Base-by-base conservation (phyloP, 2,329 filamentous ascomycete genomes). In the Arthrobotrys sinensis region DNA sequence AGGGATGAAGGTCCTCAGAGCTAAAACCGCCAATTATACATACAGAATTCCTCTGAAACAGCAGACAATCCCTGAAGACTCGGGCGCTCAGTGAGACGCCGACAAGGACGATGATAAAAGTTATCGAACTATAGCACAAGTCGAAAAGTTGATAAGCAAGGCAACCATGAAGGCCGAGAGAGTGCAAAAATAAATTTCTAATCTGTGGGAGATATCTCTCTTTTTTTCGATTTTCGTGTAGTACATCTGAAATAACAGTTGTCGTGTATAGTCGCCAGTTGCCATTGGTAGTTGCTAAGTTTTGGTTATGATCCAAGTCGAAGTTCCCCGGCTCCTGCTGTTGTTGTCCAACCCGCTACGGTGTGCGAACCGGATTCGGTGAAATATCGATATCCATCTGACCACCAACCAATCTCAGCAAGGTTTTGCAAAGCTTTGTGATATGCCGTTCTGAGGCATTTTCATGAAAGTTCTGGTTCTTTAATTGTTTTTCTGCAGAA, bases 361-460 rank as follows among this genome's bases (percentile, higher is more conserved):
- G n/a, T 38, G 32, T 6, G 32, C 3, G 14, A 21, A 48, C 12
- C 50, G n/a, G 45, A 55, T 32, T 60, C 38, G 50, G 24, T 16
- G 38, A 63, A 38, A 36, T 52, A 52, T 66, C 38, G 24, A 36
- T 52, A 52, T 66, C 38, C 16, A 60, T 66, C 48, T 73, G 69
- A 60, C 60, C 69, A 66, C 68, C 57, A 62, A 43, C 36, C 28
- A 24, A 60, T 24, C 19, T 21, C 46, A 60, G 55, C 66, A 66
- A 66, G 43, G 32, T n/a, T 57, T 57, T 32, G 19, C 40, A 38
- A 28, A 46, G 38, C 36, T 72, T 40, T 63, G 67, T 65, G 65
- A 73, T 66, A 48, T 55, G 34, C 43, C 12, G 8, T 38, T 60
- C 36, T 52, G 53, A 46, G 66, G 66, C 28, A 70, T 70, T 70